phyloP scores from a whole-genome alignment of 164 flowering plant genomes.

The Sextonia rubra region DNA sequence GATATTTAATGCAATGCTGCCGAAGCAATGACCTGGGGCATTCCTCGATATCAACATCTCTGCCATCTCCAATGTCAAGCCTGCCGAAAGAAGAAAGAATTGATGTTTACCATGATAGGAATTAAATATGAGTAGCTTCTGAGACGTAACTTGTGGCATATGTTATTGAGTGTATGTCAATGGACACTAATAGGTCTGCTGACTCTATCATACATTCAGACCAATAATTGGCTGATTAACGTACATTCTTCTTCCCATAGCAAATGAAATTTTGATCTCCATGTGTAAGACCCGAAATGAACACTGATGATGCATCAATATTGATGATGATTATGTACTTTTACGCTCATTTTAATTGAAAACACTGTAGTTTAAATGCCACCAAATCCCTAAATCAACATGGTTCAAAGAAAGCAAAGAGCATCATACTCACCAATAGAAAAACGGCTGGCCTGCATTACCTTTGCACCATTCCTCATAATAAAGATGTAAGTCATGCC shows the following conservation, averaged over 20 bases:
- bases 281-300: too few relatives aligned
- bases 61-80: conserved; percentile 95
- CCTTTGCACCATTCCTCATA: conserved; percentile 77
- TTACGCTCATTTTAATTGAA: too few relatives aligned
- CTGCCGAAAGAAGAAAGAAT: conserved; percentile 26
- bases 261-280: too few relatives aligned
- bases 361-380: too few relatives aligned
- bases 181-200: too few relatives aligned
- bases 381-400: too few relatives aligned
- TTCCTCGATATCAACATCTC: conserved; percentile 63
- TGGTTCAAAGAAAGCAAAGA: background rate
- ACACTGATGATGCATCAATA: too few relatives aligned
- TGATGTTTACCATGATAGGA: background rate
- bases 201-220: too few relatives aligned
- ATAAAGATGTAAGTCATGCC: conserved; percentile 73
- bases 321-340: too few relatives aligned
- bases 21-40: conserved; percentile 76
- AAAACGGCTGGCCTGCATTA: conserved; percentile 82
- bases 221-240: too few relatives aligned
- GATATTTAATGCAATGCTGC: conserved; percentile 77
- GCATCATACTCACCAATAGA: conserved; percentile 64
- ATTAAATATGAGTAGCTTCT: background rate
- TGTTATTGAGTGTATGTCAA: too few relatives aligned
- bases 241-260: too few relatives aligned
- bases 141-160: background rate